phyloP scores from a whole-genome alignment of 179 eudicot genomes.

The Kewa caespitosa region DNA sequence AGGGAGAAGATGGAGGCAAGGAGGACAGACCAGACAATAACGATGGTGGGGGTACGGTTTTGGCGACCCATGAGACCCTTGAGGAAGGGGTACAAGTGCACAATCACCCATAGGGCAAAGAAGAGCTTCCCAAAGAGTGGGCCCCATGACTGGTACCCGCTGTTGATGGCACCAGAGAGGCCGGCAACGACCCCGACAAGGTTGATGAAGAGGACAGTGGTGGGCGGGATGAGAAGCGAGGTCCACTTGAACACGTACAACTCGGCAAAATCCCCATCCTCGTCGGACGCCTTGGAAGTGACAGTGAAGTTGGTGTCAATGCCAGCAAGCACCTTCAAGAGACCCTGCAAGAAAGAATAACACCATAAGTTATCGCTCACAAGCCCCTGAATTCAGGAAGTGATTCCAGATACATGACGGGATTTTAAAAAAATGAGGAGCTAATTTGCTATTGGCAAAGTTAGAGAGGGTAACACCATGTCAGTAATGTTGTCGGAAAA shows the following conservation, averaged over 20 bases:
- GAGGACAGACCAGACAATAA: conserved; percentile 79
- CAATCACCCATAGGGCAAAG: conserved; percentile 80
- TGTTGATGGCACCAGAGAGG: conserved; percentile 71
- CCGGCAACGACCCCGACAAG: conserved; percentile 79
- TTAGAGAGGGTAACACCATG: too few relatives aligned
- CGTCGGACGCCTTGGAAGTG: conserved; percentile 76
- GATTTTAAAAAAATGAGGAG: too few relatives aligned
- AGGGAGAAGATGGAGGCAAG: conserved; percentile 86
- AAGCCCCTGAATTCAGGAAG: too few relatives aligned
- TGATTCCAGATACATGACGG: too few relatives aligned
- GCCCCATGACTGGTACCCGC: conserved; percentile 88
- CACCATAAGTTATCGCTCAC: too few relatives aligned
- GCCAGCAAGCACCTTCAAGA: conserved; percentile 74
- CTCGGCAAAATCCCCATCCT: conserved; percentile 83
- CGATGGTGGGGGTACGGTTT: conserved; percentile 79
- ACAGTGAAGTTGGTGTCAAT: conserved; percentile 87
- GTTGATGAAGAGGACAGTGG: conserved; percentile 69
- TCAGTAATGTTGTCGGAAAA: too few relatives aligned
- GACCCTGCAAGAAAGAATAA: too few relatives aligned
- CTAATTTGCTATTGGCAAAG: too few relatives aligned
- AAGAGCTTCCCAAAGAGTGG: conserved; percentile 83
- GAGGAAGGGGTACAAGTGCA: conserved; percentile 86
- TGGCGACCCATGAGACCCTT: conserved; percentile 81
- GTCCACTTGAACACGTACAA: conserved; percentile 89
- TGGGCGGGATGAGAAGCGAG: conserved; percentile 74